phyloP scores from a whole-genome alignment of 805 yeast genomes.

The Sugiyamaella floridensis region DNA sequence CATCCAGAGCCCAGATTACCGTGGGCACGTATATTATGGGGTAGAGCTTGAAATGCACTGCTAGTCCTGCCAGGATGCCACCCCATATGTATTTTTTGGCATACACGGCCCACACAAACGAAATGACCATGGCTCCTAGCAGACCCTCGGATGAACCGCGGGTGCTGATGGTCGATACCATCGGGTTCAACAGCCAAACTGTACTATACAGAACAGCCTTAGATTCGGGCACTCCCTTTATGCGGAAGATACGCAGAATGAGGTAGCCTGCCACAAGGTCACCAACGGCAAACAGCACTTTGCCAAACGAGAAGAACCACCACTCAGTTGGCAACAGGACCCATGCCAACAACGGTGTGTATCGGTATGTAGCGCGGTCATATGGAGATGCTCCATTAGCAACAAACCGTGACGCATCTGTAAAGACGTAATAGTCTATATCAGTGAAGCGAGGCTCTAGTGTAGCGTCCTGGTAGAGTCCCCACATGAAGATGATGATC shows the following conservation, averaged over 20 bases:
- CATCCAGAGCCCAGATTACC: conserved; percentile 41
- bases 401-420: conserved; percentile 81
- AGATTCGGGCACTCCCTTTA: conserved; percentile 20
- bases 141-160: conserved; percentile 92
- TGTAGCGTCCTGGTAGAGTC: conserved; percentile 76
- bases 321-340: conserved; percentile 59
- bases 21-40: conserved; percentile 86
- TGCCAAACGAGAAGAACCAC: conserved; percentile 59
- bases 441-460: conserved; percentile 86
- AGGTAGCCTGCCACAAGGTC: conserved; percentile 77
- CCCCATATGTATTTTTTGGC: conserved; percentile 33
- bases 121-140: conserved; percentile 67
- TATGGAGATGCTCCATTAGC: conserved; percentile 66
- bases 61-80: conserved; percentile 54
- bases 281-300: conserved; percentile 64
- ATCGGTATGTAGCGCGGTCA: conserved; percentile 78
- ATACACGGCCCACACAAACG: conserved; percentile 43
- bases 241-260: conserved; percentile 38
- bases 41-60: conserved; percentile 86
- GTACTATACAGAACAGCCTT: conserved; percentile 38
- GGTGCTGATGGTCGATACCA: conserved; percentile 88
- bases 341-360: conserved; percentile 90
- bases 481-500: conserved; percentile 62
- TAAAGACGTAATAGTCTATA: conserved; percentile 86
- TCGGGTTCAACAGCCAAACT: conserved; percentile 87